Base-by-base conservation (phyloP, 768 basidiomycete genomes). In the Lactifluus pinguis region DNA sequence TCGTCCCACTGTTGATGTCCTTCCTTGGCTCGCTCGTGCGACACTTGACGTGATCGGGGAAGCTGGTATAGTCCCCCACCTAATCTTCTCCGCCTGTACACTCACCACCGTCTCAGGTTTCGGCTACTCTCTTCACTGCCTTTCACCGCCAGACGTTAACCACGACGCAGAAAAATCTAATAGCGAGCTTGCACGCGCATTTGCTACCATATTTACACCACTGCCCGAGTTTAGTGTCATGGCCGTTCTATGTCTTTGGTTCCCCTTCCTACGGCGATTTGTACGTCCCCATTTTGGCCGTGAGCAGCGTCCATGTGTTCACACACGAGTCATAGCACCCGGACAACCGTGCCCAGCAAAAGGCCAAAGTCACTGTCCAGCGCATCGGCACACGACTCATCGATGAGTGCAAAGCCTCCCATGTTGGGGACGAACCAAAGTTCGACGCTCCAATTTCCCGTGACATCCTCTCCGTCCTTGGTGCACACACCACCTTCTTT, bases 41-140 rank as follows among this genome's bases (percentile, higher is more conserved):
- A 89, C 88, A 4, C 75, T 92, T 9, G 90, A 92, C 63, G 80
- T 88, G 57, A 90, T 93, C 53, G 88, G 88, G 9, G 74, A 86
- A 41, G 85, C 89, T 6, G 84, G 84, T 77, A 65, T 47, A 70
- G 6, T 25, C 42, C 38, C 44, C 9, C 25, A 57, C 38, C 19
- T 41, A 4, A 17, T 56, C 8, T 54, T 32, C 29, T n/a, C 50
- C 38, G 30, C 48, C 8, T 49, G 30, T 55, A 2, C 17, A 39
- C 29, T 53, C n/a, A 41, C 39, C 10, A 3, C 5, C 34, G 34
- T 5, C 50, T 14, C 76, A 73, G 83, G 86, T 65, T 88, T 86
- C 67, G 75, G 71, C 66, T 80, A 77, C 69, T 68, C 72, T 17
- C 84, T 86, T 72, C 72, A 81, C 55, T 74, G 84, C 9, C 77